Conservation (phyloP, 805 yeast species). For the Starmerella tilneyi region DNA sequence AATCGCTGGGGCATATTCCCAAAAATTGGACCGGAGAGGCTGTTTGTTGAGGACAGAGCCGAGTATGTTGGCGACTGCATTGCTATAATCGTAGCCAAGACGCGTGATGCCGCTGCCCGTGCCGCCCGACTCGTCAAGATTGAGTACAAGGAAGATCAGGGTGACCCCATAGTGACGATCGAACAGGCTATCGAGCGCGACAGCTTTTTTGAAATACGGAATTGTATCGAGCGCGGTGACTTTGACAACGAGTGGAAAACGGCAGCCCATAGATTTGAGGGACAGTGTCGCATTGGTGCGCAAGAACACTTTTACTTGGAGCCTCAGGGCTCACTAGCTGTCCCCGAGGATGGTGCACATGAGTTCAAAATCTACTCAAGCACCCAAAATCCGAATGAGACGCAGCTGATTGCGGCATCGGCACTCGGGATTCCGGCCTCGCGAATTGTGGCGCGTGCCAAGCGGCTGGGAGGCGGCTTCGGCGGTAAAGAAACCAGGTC, state of each 20-base stretch:
- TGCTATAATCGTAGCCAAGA: constrained; percentile 36
- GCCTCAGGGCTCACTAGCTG: constrained; percentile 37
- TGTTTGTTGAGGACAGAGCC: constrained; percentile 37
- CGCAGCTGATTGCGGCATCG: constrained; percentile 38
- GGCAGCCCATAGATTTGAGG: constrained; percentile 33
- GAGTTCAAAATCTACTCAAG: constrained; percentile 39
- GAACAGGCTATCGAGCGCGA: constrained; percentile 38
- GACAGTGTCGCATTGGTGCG: constrained; percentile 36
- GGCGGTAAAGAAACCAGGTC: constrained; percentile 43
- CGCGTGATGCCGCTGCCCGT: constrained; percentile 35
- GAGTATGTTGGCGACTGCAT: constrained; percentile 38
- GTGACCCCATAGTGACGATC: constrained; percentile 33
- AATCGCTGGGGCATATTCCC: constrained; percentile 37
- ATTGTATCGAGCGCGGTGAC: constrained; percentile 35
- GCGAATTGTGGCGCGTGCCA: constrained; percentile 35
- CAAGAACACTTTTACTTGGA: constrained; percentile 44
- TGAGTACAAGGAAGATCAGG: constrained; percentile 34
- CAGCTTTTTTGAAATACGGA: constrained; percentile 34
- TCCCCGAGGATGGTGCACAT: constrained; percentile 37
- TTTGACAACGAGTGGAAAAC: constrained; percentile 33
- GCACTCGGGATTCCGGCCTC: constrained; percentile 38
- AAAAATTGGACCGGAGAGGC: constrained; percentile 36
- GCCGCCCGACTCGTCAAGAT: constrained; percentile 38
- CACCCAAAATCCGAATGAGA: constrained; percentile 39
- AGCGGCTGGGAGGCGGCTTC: constrained; percentile 42